These are phyloP conservation scores for Boletellus emodensis DNA, from an alignment of 768 basidiomycete species.

Conservation along the genomic window DNA sequence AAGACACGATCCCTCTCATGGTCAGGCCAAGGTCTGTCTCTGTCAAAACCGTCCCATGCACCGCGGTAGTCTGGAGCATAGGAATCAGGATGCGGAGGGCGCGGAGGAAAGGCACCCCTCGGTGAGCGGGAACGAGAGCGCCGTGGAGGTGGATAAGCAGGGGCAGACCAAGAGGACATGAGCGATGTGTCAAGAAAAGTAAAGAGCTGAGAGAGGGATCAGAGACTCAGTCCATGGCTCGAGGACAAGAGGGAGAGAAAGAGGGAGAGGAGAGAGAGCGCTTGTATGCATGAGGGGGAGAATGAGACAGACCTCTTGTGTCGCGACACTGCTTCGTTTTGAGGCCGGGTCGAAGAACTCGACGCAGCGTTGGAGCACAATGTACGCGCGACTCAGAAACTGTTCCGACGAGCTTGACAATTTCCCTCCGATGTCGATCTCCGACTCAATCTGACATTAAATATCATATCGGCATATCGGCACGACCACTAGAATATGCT, in stretches of 20 bases:
- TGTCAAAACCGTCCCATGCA: slow-evolving; percentile 68
- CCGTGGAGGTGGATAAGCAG: slow-evolving; percentile 68
- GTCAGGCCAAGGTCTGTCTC: slow-evolving; percentile 61
- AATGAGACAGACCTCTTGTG: slow-evolving; percentile 85
- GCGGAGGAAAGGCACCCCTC: slow-evolving; percentile 47
- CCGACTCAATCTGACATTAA: slow-evolving; percentile 24
- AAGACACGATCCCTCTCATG: slow-evolving; percentile 67
- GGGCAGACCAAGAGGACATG: slow-evolving; percentile 74
- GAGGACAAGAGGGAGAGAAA: slow-evolving; percentile 46
- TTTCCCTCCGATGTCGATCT: slow-evolving; percentile 16
- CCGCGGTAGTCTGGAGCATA: slow-evolving; percentile 58
- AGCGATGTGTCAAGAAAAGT: slow-evolving; percentile 35
- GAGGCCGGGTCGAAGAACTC: slow-evolving; percentile 28
- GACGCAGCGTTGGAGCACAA: slow-evolving; percentile 39
- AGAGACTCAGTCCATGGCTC: slow-evolving; percentile 43
- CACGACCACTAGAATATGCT: slow-evolving; percentile 45
- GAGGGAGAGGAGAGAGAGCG: slow-evolving; percentile 63
- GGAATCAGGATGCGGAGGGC: slow-evolving; percentile 54
- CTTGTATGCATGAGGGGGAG: slow-evolving; percentile 67
- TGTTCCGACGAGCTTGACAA: slow-evolving; percentile 9
- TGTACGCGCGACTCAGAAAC: slow-evolving; percentile 62
- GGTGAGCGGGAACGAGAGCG: slow-evolving; percentile 83
- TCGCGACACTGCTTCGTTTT: slow-evolving; percentile 42
- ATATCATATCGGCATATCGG: slow-evolving; percentile 11
- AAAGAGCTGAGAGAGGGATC: slow-evolving; percentile 45